Evolutionary conservation across 2,329 filamentous ascomycete species (phyloP), one percentile per base, ranked within the genome.

Genomic region (Ambrosiella cleistominuta): DNA sequence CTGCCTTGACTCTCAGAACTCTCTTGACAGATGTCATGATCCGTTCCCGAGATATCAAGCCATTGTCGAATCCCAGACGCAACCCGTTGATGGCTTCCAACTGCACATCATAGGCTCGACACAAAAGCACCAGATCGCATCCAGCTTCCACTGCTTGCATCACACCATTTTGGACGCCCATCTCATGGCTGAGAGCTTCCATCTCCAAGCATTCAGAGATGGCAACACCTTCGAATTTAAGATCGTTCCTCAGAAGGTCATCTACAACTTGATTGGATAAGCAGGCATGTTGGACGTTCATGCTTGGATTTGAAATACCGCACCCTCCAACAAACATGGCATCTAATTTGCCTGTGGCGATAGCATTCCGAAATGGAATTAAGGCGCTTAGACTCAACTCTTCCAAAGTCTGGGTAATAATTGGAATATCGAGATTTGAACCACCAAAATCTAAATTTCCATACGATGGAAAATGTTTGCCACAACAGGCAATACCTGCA

Each of bases 121-220:
- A 97, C 1, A 96, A 78, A 5, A 96, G 78, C 4, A 96, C 82
- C 57, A 97, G 74, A 68, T 98, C 93, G 67, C 93, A 97, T 12
- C 93, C 93, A 38, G 93, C 91, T 68, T 95, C 93, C 55, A 96
- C 87, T 2, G 93, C 93, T 89, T 96, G 96, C 64, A 97, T 88
- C 0, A 91, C 95, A 11, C 93, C 93, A 45, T 93, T 91, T 64
- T 91, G 89, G 15, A 98, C 89, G n/a, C 91, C 91, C 54, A 97
- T 93, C 65, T 96, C 94, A 66, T 95, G 88, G 63, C 88, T 93
- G 7, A 97, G 77, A 0, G 90, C 89, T 66, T 96, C 90, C 91
- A 97, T 97, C 68, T 96, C 91, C 7, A 97, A 72, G 63, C 91
- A 97, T 67, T 97, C 91, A 0, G 90, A 96, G 54, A 97, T 88